These are phyloP conservation scores for Poteriospumella lacustris DNA, from an alignment of 108 stramenopile species.

Conservation along the genomic window DNA sequence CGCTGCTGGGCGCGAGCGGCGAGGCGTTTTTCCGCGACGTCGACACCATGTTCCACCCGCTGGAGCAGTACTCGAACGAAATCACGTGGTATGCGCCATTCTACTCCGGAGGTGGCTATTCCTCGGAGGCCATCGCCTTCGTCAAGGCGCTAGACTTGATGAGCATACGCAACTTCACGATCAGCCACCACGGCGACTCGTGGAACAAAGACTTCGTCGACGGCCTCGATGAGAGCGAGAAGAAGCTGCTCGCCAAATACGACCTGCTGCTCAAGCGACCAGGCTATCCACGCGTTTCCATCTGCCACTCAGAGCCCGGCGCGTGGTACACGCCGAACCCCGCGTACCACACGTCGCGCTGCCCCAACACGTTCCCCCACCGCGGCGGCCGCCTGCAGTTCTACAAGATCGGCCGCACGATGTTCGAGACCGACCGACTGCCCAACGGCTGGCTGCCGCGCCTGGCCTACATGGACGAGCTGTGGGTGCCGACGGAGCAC, in stretches of 20 bases:
- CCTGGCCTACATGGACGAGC: conserved; percentile 43
- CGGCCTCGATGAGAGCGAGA: not conserved
- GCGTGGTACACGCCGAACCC: conserved; percentile 37
- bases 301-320: conserved; percentile 51
- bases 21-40: no score
- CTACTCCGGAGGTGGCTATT: conserved; percentile 45
- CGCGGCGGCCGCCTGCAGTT: not conserved
- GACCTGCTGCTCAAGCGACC: not conserved
- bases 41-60: no score
- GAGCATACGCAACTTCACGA: not conserved
- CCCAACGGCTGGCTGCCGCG: conserved; percentile 45
- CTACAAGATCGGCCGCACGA: conserved; percentile 45
- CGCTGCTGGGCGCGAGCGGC: no score
- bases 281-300: not conserved
- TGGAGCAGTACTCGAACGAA: no score
- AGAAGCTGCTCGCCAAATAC: not conserved
- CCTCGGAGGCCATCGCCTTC: conserved; percentile 31
- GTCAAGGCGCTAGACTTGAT: not conserved
- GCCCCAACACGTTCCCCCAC: conserved; percentile 1
- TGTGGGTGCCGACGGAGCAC: conserved; percentile 47
- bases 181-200: conserved; percentile 41
- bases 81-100: conserved; percentile 36
- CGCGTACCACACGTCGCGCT: conserved; percentile 13
- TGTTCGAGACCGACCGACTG: conserved; percentile 57
- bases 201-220: conserved; percentile 21